Conservation (phyloP, 2,329 filamentous ascomycete species). For the Arthrobotrys pseudoclavata region DNA sequence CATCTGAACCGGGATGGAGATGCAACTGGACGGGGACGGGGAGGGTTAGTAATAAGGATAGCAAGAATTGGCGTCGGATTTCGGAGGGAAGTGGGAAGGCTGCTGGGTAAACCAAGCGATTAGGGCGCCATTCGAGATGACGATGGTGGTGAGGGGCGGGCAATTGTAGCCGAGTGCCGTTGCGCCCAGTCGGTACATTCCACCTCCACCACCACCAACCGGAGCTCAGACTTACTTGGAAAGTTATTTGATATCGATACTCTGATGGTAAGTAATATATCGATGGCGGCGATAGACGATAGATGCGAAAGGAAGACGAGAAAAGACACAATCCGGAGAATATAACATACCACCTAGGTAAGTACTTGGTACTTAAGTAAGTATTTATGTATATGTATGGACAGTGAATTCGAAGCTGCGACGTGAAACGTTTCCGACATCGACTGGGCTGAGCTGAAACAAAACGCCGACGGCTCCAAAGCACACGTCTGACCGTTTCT, state of each 20-base stretch:
- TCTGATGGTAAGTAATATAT: too few species aligned
- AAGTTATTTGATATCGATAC: too few species aligned
- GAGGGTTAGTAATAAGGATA: not conserved
- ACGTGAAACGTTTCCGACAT: slow-evolving; percentile 59
- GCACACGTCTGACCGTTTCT: slow-evolving; percentile 37
- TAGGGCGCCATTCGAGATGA: slow-evolving; percentile 25
- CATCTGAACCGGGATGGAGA: not conserved
- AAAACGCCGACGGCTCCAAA: slow-evolving; percentile 39
- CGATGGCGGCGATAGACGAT: too few species aligned
- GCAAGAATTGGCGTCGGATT: slow-evolving; percentile 36
- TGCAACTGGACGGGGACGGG: not conserved
- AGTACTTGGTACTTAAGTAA: too few species aligned
- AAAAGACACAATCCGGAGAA: too few species aligned
- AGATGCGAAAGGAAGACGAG: not conserved
- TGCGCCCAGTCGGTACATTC: slow-evolving; percentile 8
- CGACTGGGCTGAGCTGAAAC: slow-evolving; percentile 49
- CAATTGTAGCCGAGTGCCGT: slow-evolving; percentile 25
- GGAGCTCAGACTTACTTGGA: too few species aligned
- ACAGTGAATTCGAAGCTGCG: slow-evolving; percentile 8
- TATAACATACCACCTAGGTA: not conserved
- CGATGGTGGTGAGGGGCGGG: slow-evolving; percentile 17
- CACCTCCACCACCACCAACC: not conserved
- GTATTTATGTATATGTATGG: too few species aligned
- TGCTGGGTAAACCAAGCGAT: not conserved
- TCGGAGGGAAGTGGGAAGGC: slow-evolving; percentile 39